Evolutionary conservation across 139 green algal genomes (phyloP), one percentile per base, ranked within the genome.

Genomic region (Nannochloris sp.): DNA sequence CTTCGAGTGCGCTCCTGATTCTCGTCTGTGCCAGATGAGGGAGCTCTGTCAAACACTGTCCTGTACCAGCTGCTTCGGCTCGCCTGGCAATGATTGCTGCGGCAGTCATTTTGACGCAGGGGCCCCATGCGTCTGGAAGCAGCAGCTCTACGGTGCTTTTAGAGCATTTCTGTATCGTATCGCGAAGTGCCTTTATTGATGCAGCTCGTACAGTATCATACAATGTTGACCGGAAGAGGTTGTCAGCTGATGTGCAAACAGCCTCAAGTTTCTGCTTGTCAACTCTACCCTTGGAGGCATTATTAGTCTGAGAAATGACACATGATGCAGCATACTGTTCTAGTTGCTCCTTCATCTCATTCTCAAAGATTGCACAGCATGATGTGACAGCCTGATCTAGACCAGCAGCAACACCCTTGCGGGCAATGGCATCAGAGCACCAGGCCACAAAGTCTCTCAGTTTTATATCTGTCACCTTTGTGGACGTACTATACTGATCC

Each of bases 391-490:
- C 55, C 18, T 64, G 19, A 18, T 66, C 48, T 7, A 57, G 14
- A 66, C 60, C 25, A 57, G 29, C 11, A 64, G 2, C 60, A 74
- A 61, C 68, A 31, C 50, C 50, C 21, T 76, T 77, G 44, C 31
- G 44, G 19, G 44, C 69, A 18, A 79, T 51, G 1, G 69, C 46
- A 37, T 79, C 73, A 10, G 69, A 46, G 27, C 61, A 55, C 18
- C 58, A 79, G n/a, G 71, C 73, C 3, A 79, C 73, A 25, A 76
- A 44, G 4, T 76, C 69, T 24, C 61, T 64, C 21, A 79, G 64
- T 55, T 77, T 77, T 5, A 79, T 56, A 60, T 70, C 60, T 19
- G 46, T 53, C 25, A 48, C 14, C 44, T 69, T 58, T 15, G 74
- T 60, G 3, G 67, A n/a, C 1, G 36, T 57, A 60, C 70, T 80